These are phyloP conservation scores for Russula vinacea DNA, from an alignment of 768 basidiomycete genomes.

Conservation along the genomic window DNA sequence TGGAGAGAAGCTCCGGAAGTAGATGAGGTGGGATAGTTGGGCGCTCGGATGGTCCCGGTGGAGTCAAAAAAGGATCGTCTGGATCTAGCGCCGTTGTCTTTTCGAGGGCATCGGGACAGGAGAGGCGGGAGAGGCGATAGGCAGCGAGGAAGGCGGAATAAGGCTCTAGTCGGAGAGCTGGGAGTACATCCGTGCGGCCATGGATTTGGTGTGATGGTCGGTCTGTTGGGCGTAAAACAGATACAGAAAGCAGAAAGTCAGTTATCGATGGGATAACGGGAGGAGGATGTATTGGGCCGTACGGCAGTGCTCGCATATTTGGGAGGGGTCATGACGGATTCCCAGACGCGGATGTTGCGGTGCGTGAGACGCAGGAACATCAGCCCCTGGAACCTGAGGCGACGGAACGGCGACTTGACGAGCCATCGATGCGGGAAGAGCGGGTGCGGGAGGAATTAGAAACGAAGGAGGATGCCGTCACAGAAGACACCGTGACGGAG, in stretches of 20 bases:
- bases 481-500: constrained; percentile 24
- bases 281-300: neutral
- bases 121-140: constrained; percentile 26
- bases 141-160: constrained; percentile 30
- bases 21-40: constrained; percentile 22
- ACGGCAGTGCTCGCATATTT: constrained; percentile 24
- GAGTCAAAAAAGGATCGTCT: constrained; percentile 12
- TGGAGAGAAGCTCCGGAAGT: constrained; percentile 20
- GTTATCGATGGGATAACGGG: neutral
- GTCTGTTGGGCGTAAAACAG: constrained; percentile 6
- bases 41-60: constrained; percentile 3
- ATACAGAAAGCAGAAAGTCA: neutral
- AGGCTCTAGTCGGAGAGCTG: constrained; percentile 30
- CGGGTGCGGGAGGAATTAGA: constrained; percentile 17
- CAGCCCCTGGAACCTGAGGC: constrained; percentile 3
- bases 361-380: neutral
- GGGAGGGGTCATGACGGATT: constrained; percentile 14
- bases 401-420: constrained; percentile 5
- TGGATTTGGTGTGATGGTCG: constrained; percentile 25
- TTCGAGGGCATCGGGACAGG: constrained; percentile 23
- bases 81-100: constrained; percentile 15
- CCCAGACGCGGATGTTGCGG: constrained; percentile 3
- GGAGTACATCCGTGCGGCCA: constrained; percentile 30
- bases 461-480: constrained; percentile 18
- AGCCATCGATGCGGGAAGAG: constrained; percentile 14